Evolutionary conservation across 169 alveolate species (phyloP).

Genomic region (Eimeria sp.): DNA sequence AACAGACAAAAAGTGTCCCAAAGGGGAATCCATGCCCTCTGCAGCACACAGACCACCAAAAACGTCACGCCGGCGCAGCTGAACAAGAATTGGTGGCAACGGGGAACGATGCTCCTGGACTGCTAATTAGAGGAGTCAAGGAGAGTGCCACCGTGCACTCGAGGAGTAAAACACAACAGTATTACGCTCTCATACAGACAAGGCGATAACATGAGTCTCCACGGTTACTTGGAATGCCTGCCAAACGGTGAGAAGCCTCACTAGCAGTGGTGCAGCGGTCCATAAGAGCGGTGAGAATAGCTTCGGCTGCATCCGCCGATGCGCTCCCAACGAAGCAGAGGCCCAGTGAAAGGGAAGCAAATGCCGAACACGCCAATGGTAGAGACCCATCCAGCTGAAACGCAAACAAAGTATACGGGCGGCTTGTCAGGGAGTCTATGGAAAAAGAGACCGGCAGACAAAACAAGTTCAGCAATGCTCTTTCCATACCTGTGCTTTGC

Average conservation of each 20-base stretch:
- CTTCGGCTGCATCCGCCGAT: slow-evolving; percentile 97
- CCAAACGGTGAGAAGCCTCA: slow-evolving; percentile 33
- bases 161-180: neutral
- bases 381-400: slow-evolving; percentile 80
- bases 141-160: neutral
- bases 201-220: slow-evolving; percentile 61
- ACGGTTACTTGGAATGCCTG: neutral
- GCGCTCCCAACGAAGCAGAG: slow-evolving; percentile 97
- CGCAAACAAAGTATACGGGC: neutral
- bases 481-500: neutral
- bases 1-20: slow-evolving; percentile 87
- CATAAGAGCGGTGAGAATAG: slow-evolving; percentile 94
- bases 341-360: slow-evolving; percentile 98
- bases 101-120: neutral
- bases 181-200: neutral
- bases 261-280: slow-evolving; percentile 89
- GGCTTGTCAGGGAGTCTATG: neutral
- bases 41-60: slow-evolving; percentile 40
- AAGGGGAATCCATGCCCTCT: slow-evolving; percentile 80
- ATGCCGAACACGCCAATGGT: slow-evolving; percentile 95
- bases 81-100: neutral
- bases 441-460: neutral
- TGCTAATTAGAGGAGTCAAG: neutral
- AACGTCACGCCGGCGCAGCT: neutral
- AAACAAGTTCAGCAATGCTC: neutral